Evolutionary conservation across 495 filamentous ascomycete species (phyloP).

Genomic region (Bacidia gigantensis): DNA sequence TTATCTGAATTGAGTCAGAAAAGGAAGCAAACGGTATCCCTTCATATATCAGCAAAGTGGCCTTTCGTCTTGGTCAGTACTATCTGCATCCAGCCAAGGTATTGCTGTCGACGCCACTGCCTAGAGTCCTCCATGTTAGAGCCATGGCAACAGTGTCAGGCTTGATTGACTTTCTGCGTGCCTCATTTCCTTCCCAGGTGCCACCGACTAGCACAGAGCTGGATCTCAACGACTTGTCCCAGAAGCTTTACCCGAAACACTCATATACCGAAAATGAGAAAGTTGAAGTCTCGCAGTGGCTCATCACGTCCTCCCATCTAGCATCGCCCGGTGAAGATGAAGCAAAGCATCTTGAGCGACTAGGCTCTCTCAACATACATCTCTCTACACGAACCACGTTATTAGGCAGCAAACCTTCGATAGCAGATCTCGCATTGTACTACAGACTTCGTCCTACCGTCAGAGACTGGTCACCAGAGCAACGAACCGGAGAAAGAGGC

Average conservation of each 20-base stretch:
- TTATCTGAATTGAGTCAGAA: too few species aligned
- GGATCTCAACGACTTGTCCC: conserved; percentile 34
- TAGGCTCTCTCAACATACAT: conserved; percentile 69
- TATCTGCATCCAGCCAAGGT: too few species aligned
- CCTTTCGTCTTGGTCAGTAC: too few species aligned
- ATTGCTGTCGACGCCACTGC: too few species aligned
- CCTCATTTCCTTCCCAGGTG: conserved; percentile 36
- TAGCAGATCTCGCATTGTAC: conserved; percentile 81
- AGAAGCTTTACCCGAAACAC: conserved; percentile 49
- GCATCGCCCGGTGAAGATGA: conserved; percentile 42
- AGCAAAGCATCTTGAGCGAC: conserved; percentile 38
- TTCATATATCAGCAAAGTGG: too few species aligned
- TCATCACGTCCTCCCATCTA: conserved; percentile 57
- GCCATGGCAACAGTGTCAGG: not conserved
- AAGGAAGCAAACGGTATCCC: too few species aligned
- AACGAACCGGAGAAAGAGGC: conserved; percentile 81
- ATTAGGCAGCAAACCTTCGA: conserved; percentile 77
- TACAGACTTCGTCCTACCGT: conserved; percentile 65
- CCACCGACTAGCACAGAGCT: conserved; percentile 37
- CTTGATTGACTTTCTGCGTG: conserved; percentile 32
- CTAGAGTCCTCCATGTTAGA: not conserved
- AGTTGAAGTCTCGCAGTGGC: conserved; percentile 78
- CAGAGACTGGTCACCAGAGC: conserved; percentile 66
- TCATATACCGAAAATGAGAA: conserved; percentile 65
- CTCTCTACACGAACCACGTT: conserved; percentile 79